Evolutionary conservation across 176 grass and related monocot species (phyloP), one percentile per base, ranked within the genome.

Genomic region (Phyllostachys edulis): DNA sequence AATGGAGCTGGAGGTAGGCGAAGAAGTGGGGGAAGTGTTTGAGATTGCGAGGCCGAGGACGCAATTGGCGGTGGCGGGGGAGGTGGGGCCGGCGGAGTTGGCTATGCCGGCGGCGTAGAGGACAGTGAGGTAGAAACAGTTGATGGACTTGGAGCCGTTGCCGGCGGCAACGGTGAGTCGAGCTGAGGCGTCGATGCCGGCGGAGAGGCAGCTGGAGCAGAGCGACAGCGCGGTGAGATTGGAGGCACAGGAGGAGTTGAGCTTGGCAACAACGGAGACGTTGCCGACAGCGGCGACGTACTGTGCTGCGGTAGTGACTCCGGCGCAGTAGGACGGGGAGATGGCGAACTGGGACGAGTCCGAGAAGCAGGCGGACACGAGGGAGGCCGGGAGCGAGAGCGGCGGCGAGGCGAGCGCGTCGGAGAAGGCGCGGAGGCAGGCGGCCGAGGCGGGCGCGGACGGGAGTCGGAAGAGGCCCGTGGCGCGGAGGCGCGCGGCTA

Each of bases 401-500:
- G 91, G 93, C 52, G 88, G 65, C 41, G 85, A 70, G 38, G 81
- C 74, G 73, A 98, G 73, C 70, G 41, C 24, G 59, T 39, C 45
- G 61, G 87, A 80, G 89, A 90, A 90, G 59, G 62, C 85, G 14
- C 57, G 32, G 67, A 94, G 75, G 74, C 96, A 98, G 47, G 91
- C 85, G 47, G 80, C 80, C 16, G 89, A 92, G 57, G 91, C 82
- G 29, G 17, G 0, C n/a, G 69, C 62, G 20, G 88, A 80, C 41
- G 93, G 93, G 47, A 98, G 87, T 15, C 89, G 87, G 87, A 98
- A 98, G 5, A 23, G 71, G 69, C 93, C 89, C 55, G 96, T 92
- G 66, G 46, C 38, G 21, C 72, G 89, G 46, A 98, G 91, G 20
- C 93, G 90, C 56, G 42, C 63, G 42, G 89, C 87, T 27, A 92